These are phyloP conservation scores for Paralagenidium karlingii DNA, from an alignment of 352 stramenopile genomes.

Conservation along the genomic window DNA sequence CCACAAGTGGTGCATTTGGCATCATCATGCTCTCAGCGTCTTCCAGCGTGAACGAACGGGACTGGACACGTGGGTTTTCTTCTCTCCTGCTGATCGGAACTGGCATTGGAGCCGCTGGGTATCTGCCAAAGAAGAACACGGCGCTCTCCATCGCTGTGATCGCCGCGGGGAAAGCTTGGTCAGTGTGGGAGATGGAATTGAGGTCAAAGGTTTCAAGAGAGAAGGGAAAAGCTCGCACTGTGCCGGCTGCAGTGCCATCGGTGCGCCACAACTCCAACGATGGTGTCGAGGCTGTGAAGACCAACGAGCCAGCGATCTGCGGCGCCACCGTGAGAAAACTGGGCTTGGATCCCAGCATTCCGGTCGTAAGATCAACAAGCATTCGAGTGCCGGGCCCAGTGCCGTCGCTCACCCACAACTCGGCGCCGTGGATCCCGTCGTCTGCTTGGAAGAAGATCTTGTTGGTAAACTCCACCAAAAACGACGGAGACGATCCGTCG, in stretches of 20 bases:
- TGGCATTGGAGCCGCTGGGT: too few species aligned
- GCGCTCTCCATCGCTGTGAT: too few species aligned
- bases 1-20: slow-evolving; percentile 3
- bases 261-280: slow-evolving; percentile 43
- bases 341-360: slow-evolving; percentile 18
- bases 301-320: not conserved
- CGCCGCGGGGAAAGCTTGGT: too few species aligned
- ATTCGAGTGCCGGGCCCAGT: slow-evolving; percentile 27
- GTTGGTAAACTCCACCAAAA: slow-evolving; percentile 27
- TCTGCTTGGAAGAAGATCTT: slow-evolving; percentile 63
- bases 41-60: slow-evolving; percentile 27
- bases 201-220: too few species aligned
- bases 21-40: slow-evolving; percentile 7
- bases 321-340: slow-evolving; percentile 27
- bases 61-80: not conserved
- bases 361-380: slow-evolving; percentile 44
- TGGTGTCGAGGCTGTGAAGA: slow-evolving; percentile 6
- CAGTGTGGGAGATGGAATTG: too few species aligned
- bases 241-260: slow-evolving; percentile 27
- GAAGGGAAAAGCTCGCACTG: too few species aligned
- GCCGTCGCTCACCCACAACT: slow-evolving; percentile 74
- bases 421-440: slow-evolving; percentile 62
- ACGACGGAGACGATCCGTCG: slow-evolving; percentile 25
- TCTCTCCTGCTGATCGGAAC: too few species aligned
- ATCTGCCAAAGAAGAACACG: not conserved